phyloP scores from a whole-genome alignment of 495 filamentous ascomycete species.

The Aspergillus steynii region DNA sequence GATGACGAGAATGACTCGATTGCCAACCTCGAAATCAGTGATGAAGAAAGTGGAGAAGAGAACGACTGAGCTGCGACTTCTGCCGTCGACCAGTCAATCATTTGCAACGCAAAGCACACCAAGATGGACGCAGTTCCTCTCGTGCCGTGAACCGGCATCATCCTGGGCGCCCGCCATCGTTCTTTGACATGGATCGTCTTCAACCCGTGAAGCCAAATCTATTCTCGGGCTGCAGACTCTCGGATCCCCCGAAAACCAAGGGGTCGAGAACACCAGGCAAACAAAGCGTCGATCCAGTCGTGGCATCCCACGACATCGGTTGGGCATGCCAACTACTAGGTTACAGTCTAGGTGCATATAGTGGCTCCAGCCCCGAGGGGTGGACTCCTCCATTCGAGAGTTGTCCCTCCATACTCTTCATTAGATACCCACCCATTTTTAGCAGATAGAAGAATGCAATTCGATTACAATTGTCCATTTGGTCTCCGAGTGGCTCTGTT shows the following conservation, averaged over 20 bases:
- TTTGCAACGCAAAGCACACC: constrained; percentile 2
- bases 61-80: constrained; percentile 28
- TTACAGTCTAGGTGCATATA: constrained; percentile 9
- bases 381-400: constrained; percentile 1
- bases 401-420: constrained; percentile 12
- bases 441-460: constrained; percentile 9
- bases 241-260: background rate
- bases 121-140: background rate
- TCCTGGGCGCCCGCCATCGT: background rate
- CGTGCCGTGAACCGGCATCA: constrained; percentile 4
- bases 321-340: constrained; percentile 18
- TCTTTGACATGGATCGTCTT: background rate
- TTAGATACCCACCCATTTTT: constrained; percentile 23
- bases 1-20: constrained; percentile 41
- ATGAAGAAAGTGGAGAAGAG: constrained; percentile 46
- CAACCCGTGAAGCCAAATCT: background rate
- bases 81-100: background rate
- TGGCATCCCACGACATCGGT: constrained; percentile 17
- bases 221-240: constrained; percentile 1
- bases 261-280: constrained; percentile 10
- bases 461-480: background rate
- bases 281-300: constrained; percentile 13
- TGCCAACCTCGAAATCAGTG: constrained; percentile 45
- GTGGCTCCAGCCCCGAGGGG: constrained; percentile 5
- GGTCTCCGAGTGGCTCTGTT: no score